These are phyloP conservation scores for Penstemon barbatus DNA, from an alignment of 257 asterid genomes.

Conservation along the genomic window DNA sequence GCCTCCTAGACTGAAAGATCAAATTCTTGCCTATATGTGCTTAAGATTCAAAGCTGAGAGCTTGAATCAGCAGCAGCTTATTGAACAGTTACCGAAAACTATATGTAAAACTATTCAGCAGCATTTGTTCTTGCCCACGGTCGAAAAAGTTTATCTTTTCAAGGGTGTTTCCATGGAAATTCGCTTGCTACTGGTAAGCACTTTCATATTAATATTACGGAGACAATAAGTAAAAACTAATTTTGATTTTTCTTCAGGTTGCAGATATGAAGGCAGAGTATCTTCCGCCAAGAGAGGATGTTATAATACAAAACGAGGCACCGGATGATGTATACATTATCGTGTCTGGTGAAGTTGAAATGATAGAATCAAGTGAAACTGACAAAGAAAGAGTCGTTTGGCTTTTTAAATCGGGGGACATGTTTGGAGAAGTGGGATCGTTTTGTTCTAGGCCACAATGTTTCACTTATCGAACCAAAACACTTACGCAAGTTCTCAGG, in stretches of 20 bases:
- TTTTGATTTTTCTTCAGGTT: slow-evolving; percentile 46
- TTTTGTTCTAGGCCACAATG: slow-evolving; percentile 73
- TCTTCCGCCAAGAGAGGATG: slow-evolving; percentile 91
- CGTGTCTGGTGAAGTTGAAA: slow-evolving; percentile 91
- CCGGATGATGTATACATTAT: slow-evolving; percentile 83
- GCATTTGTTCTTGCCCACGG: slow-evolving; percentile 75
- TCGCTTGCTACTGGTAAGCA: slow-evolving; percentile 59
- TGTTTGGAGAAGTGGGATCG: slow-evolving; percentile 89
- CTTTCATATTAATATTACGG: neutral
- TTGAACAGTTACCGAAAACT: slow-evolving; percentile 81
- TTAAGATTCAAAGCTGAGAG: slow-evolving; percentile 83
- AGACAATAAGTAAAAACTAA: too few relatives aligned
- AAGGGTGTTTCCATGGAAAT: slow-evolving; percentile 69
- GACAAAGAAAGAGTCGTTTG: slow-evolving; percentile 61
- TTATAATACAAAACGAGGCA: slow-evolving; percentile 72
- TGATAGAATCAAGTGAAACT: slow-evolving; percentile 51
- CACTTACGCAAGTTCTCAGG: slow-evolving; percentile 76
- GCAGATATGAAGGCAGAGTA: slow-evolving; percentile 87
- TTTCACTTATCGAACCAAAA: slow-evolving; percentile 78
- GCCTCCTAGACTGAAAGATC: slow-evolving; percentile 79
- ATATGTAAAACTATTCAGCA: slow-evolving; percentile 72
- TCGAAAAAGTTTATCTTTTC: slow-evolving; percentile 73
- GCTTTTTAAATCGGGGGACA: slow-evolving; percentile 56
- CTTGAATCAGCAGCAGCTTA: slow-evolving; percentile 80
- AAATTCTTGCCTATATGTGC: slow-evolving; percentile 88